Evolutionary conservation across 2,329 filamentous ascomycete genomes (phyloP), one percentile per base, ranked within the genome.

Genomic region (Orbilia oligospora): DNA sequence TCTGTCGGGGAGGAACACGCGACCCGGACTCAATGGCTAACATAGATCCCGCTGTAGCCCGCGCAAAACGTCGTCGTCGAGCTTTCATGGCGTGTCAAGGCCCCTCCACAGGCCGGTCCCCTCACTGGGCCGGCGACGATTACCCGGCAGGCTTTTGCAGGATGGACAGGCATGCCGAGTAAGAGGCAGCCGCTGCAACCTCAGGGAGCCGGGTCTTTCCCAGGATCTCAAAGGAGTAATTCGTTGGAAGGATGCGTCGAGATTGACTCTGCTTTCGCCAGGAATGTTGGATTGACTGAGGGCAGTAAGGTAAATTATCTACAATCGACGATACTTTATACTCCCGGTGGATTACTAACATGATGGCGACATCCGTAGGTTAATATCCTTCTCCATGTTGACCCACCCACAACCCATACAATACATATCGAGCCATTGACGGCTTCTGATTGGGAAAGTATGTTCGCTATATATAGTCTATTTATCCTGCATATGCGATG

Each of bases 151-250:
- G 88, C 97, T 82, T 99, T 92, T 84, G 88, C 97, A 76, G 96
- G 96, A 84, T 99, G 96, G 96, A 97, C 96, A 10, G 96, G 96
- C 82, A 97, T 99, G 93, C 92, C 94, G 81, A 97, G 94, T 87
- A 97, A 94, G 87, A 90, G 93, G 83, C 92, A 90, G 84, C 86
- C 92, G 81, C 89, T 91, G 18, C 76, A 79, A 36, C 61, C 68
- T 14, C 73, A 77, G 48, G 73, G 73, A 18, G 63, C 76, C 24
- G 70, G 70, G 33, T 79, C 76, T 12, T 79, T 79, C 38, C 76
- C 76, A 56, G 80, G 36, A 77, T 81, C 49, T 72, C 80, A 63
- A 63, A 76, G 27, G 66, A 73, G 38, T 9, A 80, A 46, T 67
- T 79, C 63, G 41, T 38, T 79, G 71, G 80, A 81, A 81, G 49